Evolutionary conservation across 805 yeast genomes (phyloP).

Genomic region (Tetrapisispora fleetii): DNA sequence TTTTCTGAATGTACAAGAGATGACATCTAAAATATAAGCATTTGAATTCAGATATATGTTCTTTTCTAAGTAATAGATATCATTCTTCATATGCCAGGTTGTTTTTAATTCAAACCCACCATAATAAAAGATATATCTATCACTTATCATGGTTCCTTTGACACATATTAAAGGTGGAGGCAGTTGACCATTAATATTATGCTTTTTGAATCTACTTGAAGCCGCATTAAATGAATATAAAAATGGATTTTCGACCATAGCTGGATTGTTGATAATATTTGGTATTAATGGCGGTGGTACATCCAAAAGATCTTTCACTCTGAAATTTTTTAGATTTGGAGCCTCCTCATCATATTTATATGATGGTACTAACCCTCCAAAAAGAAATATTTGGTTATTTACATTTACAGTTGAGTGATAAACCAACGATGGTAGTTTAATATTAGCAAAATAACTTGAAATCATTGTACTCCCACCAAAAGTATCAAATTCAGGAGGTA

Average conservation of each 20-base stretch:
- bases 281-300: constrained; percentile 39
- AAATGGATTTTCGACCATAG: constrained; percentile 31
- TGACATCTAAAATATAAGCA: constrained; percentile 50
- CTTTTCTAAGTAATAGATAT: constrained; percentile 34
- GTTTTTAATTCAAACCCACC: constrained; percentile 55
- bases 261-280: constrained; percentile 34
- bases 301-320: constrained; percentile 31
- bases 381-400: constrained; percentile 28
- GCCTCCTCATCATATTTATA: constrained; percentile 19
- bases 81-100: constrained; percentile 20
- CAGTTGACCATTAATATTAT: constrained; percentile 29
- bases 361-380: constrained; percentile 38
- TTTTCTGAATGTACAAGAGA: constrained; percentile 41
- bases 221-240: constrained; percentile 31
- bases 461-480: constrained; percentile 17
- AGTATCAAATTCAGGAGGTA: constrained; percentile 16
- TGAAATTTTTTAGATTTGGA: constrained; percentile 29
- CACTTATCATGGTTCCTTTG: constrained; percentile 39
- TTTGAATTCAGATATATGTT: constrained; percentile 39
- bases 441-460: constrained; percentile 29
- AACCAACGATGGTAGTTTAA: constrained; percentile 32
- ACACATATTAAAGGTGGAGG: constrained; percentile 48
- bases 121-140: constrained; percentile 48
- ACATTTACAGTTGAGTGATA: constrained; percentile 36
- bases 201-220: constrained; percentile 31